Base-by-base conservation (phyloP, 805 yeast genomes). In the Ogataea philodendri region DNA sequence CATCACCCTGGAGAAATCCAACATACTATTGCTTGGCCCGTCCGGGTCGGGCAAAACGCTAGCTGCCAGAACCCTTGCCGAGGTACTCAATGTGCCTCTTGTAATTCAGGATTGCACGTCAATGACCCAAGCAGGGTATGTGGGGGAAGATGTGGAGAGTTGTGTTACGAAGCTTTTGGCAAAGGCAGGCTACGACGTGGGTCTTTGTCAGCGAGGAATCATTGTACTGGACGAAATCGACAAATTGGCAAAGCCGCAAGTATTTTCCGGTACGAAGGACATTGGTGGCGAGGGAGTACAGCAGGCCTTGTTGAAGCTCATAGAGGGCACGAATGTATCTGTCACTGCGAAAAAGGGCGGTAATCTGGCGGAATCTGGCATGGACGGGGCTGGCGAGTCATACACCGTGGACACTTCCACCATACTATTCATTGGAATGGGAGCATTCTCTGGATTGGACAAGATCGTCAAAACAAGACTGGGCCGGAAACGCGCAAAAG, bases 251-350 rank as follows among this genome's bases (percentile, higher is more conserved):
- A 73, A 71, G 43, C 72, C 75, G 1, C 55, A 69, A 1, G 63
- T 65, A 9, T 55, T 61, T 22, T 62, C 63, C 21, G 78, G 76
- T 4, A 66, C 75, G 0, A 72, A 74, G 42, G 83, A 76, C 52
- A 77, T 76, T 2, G 64, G 80, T 1, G 83, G 83, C 6, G 82
- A 77, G 54, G 82, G 83, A 31, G 82, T 77, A 11, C 83, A 76
- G 45, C 82, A 76, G 46, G 74, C 81, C 0, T 51, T 76, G 9
- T 49, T 76, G 43, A 77, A 77, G 46, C 60, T 76, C 29, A 64
- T 76, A 22, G 83, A 76, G 49, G 83, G 83, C 2, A 69, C 77
- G 13, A 65, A 60, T 9, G 70, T 76, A 3, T 65, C 64, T 18
- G 69, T 71, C 2, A 69, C 73, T 49, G 62, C 52, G 5, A 54